These are phyloP conservation scores for Cladobotryum mycophilum DNA, from an alignment of 2,329 filamentous ascomycete genomes.

Conservation along the genomic window DNA sequence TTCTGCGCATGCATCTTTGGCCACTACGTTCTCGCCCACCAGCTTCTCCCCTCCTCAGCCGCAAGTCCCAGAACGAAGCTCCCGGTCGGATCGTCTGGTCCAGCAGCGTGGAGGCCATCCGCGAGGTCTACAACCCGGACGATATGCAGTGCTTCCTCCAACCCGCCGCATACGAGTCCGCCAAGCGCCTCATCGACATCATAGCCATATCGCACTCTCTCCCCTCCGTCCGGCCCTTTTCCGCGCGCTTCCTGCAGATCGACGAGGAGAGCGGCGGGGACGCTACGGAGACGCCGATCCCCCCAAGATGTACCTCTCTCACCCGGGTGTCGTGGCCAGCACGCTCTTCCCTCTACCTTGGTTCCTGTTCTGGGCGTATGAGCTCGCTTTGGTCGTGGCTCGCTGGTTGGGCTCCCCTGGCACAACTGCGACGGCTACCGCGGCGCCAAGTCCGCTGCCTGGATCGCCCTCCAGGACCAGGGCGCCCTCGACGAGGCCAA, in stretches of 20 bases:
- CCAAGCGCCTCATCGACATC: slow-evolving; percentile 81
- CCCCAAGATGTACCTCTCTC: slow-evolving; percentile 69
- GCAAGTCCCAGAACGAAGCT: slow-evolving; percentile 32
- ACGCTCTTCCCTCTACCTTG: slow-evolving; percentile 69
- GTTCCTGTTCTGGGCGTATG: slow-evolving; percentile 65
- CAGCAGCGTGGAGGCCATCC: slow-evolving; percentile 67
- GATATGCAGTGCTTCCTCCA: slow-evolving; percentile 72
- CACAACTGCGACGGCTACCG: slow-evolving; percentile 71
- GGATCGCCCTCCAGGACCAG: slow-evolving; percentile 65
- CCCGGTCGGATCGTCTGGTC: slow-evolving; percentile 78
- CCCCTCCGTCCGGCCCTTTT: slow-evolving; percentile 53
- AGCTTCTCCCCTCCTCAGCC: slow-evolving; percentile 64
- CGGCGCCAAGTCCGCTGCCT: slow-evolving; percentile 70
- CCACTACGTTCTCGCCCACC: slow-evolving; percentile 83
- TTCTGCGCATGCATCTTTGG: slow-evolving; percentile 94
- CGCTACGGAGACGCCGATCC: slow-evolving; percentile 19
- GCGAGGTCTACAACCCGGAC: slow-evolving; percentile 48
- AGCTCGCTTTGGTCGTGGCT: slow-evolving; percentile 60
- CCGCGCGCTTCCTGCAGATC: slow-evolving; percentile 48
- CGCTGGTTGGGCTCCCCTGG: slow-evolving; percentile 82
- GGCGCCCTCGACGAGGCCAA: slow-evolving; percentile 51
- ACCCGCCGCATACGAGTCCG: slow-evolving; percentile 69
- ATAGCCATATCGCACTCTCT: slow-evolving; percentile 68
- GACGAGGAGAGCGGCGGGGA: slow-evolving; percentile 13
- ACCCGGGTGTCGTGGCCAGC: slow-evolving; percentile 83